Evolutionary conservation across 495 filamentous ascomycete genomes (phyloP).

Genomic region (Gamarada debralockiae): DNA sequence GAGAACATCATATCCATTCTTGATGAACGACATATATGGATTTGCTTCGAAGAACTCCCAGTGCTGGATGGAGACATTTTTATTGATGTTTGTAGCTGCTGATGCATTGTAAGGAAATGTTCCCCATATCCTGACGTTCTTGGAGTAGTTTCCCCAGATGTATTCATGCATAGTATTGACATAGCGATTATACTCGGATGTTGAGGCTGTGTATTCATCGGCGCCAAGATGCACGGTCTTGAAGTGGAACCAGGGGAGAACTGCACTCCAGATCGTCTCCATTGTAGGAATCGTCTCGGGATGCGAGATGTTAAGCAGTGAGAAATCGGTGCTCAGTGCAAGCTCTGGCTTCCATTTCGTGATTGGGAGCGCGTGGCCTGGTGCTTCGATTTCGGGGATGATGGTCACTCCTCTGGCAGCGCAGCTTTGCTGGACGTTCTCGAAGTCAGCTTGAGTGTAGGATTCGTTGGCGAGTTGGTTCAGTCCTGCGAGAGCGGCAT

Average conservation of each 20-base stretch:
- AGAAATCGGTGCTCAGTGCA: constrained; percentile 40
- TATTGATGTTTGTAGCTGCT: constrained; percentile 41
- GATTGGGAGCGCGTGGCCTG: constrained; percentile 46
- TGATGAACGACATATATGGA: constrained; percentile 44
- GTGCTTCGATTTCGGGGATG: constrained; percentile 50
- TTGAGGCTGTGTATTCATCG: constrained; percentile 47
- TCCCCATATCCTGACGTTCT: constrained; percentile 48
- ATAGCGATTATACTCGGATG: constrained; percentile 41
- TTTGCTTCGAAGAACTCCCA: constrained; percentile 46
- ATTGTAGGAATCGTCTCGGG: constrained; percentile 48
- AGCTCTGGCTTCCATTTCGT: constrained; percentile 49
- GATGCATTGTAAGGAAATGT: constrained; percentile 41
- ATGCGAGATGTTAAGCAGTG: constrained; percentile 47
- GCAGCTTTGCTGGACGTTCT: constrained; percentile 40
- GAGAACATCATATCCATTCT: constrained; percentile 46
- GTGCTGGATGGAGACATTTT: constrained; percentile 41
- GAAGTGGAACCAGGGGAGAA: constrained; percentile 48
- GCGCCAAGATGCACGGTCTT: constrained; percentile 51
- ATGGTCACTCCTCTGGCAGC: constrained; percentile 45
- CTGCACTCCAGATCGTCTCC: constrained; percentile 46
- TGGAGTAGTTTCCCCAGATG: constrained; percentile 33
- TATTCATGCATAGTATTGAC: constrained; percentile 45
- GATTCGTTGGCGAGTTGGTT: constrained; percentile 44
- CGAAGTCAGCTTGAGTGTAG: constrained; percentile 40
- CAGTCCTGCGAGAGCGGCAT: constrained; percentile 42